Evolutionary conservation across 2,329 filamentous ascomycete genomes (phyloP).

Genomic region (Trichophyton equinum): DNA sequence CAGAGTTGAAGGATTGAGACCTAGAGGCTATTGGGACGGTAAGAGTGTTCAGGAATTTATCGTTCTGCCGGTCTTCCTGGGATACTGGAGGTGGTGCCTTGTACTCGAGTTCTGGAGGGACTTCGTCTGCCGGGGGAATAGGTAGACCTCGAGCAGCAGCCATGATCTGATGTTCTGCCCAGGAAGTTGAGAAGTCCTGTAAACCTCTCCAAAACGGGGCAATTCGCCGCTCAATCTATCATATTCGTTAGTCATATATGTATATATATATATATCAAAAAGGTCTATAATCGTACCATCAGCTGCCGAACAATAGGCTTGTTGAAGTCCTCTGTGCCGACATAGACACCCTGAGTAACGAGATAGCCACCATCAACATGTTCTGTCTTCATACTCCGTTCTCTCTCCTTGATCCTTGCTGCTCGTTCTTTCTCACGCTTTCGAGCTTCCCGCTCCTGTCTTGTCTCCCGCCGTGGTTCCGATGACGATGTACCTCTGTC

Average conservation of each 20-base stretch:
- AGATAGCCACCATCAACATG: conserved; percentile 88
- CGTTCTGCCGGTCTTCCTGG: conserved; percentile 39
- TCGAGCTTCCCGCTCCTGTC: conserved; percentile 78
- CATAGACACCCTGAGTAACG: conserved; percentile 89
- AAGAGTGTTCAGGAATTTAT: conserved; percentile 54
- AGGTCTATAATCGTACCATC: conserved; percentile 48
- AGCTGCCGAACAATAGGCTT: conserved; percentile 78
- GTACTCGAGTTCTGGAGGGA: conserved; percentile 55
- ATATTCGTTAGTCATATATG: conserved; percentile 10
- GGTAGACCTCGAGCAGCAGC: conserved; percentile 74
- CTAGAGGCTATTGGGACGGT: conserved; percentile 68
- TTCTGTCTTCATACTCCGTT: conserved; percentile 81
- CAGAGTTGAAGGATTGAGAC: conserved; percentile 67
- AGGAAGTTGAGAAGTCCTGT: conserved; percentile 74
- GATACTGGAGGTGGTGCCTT: conserved; percentile 41
- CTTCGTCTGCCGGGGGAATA: conserved; percentile 71
- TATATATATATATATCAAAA: neutral
- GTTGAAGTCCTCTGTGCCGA: conserved; percentile 83
- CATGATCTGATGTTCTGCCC: conserved; percentile 92
- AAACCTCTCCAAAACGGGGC: conserved; percentile 94
- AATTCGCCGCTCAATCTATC: conserved; percentile 75
- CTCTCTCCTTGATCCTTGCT: conserved; percentile 66
- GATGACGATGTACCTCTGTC: conserved; percentile 40
- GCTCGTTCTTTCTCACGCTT: conserved; percentile 70
- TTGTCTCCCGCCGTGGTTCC: conserved; percentile 66